phyloP scores from a whole-genome alignment of 2,329 filamentous ascomycete genomes.

The Lachnum nothofagi region DNA sequence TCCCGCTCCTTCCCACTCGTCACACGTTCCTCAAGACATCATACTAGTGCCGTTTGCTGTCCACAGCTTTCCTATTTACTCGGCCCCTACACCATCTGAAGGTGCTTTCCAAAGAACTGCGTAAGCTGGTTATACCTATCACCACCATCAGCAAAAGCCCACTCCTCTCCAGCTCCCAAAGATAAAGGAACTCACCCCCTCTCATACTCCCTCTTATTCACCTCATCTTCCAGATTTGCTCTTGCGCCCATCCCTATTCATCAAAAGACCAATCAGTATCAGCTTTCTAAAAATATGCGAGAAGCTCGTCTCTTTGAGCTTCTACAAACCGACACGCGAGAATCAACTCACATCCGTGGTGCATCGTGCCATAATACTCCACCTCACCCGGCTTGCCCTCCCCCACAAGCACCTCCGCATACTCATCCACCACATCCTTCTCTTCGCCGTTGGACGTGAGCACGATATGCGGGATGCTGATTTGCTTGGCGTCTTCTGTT shows the following conservation, averaged over 20 bases:
- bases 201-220: slow-evolving; percentile 43
- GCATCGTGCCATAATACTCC: slow-evolving; percentile 21
- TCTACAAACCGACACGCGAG: background rate
- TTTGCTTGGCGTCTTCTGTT: slow-evolving; percentile 38
- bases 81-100: too few relatives aligned
- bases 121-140: slow-evolving; percentile 22
- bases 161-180: background rate
- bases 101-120: slow-evolving; percentile 18
- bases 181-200: slow-evolving; percentile 37
- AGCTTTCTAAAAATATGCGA: too few relatives aligned
- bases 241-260: slow-evolving; percentile 53
- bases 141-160: background rate
- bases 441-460: slow-evolving; percentile 48
- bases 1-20: too few relatives aligned
- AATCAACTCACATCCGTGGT: too few relatives aligned
- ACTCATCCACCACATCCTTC: slow-evolving; percentile 38
- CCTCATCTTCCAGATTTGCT: slow-evolving; percentile 42
- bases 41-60: too few relatives aligned
- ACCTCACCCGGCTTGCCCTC: slow-evolving; percentile 36
- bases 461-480: slow-evolving; percentile 45
- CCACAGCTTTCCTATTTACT: too few relatives aligned
- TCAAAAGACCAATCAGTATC: slow-evolving; percentile 34
- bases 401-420: slow-evolving; percentile 38
- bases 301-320: too few relatives aligned
- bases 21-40: too few relatives aligned